These are phyloP conservation scores for Aspergillus hancockii DNA, from an alignment of 495 filamentous ascomycete genomes.

Conservation along the genomic window DNA sequence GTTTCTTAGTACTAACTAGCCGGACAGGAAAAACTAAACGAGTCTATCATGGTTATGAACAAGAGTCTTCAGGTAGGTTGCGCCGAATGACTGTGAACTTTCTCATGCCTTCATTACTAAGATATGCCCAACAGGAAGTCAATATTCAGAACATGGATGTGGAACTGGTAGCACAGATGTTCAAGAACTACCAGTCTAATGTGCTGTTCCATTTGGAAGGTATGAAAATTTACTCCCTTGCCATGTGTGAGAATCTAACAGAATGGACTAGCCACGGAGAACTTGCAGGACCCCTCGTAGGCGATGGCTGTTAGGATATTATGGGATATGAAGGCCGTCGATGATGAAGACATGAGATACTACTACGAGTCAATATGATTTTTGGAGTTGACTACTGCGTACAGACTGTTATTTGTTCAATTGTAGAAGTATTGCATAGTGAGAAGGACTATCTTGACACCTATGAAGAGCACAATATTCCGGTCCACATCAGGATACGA, in stretches of 20 bases:
- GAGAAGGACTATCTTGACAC: constrained; percentile 20
- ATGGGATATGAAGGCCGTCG: constrained; percentile 2
- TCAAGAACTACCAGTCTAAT: constrained; percentile 99
- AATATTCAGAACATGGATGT: constrained; percentile 99
- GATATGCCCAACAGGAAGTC: constrained; percentile 66
- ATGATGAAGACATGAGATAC: constrained; percentile 7
- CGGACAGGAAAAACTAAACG: constrained; percentile 91
- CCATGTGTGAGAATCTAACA: constrained; percentile 8
- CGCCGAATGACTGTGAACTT: background rate
- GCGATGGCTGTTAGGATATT: background rate
- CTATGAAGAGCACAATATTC: too few species aligned
- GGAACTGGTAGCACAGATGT: constrained; percentile 98
- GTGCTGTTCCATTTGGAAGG: constrained; percentile 97
- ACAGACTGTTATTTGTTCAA: background rate
- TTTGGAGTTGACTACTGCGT: too few species aligned
- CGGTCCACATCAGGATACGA: too few species aligned
- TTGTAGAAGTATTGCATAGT: background rate
- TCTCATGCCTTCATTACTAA: background rate
- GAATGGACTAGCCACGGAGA: constrained; percentile 69
- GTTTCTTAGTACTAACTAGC: constrained; percentile 11
- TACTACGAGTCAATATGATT: background rate
- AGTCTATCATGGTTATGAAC: constrained; percentile 89
- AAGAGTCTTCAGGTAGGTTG: constrained; percentile 77
- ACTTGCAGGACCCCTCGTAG: constrained; percentile 74
- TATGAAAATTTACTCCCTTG: constrained; percentile 37